A percentile compares a stretch with the other conserved stretches of the same genome.
phyloP scores from a whole-genome alignment of 208 protist genomes.

The Trichomonas tenax region DNA sequence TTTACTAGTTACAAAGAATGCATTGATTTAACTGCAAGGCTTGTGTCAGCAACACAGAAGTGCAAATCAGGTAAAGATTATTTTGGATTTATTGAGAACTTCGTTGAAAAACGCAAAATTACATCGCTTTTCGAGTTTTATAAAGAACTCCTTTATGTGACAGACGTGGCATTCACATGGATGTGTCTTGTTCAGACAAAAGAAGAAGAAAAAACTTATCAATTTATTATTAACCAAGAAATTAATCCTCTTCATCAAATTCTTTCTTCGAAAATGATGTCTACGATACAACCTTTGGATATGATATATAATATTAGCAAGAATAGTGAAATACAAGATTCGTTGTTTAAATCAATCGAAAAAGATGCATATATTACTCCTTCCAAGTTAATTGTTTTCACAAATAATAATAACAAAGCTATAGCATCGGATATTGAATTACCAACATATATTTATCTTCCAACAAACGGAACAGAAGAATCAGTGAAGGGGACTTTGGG shows the following conservation, averaged over 20 bases:
- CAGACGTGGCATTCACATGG: neutral
- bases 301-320: neutral
- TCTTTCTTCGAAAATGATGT: neutral
- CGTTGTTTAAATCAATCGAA: neutral
- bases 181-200: neutral
- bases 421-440: neutral
- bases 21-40: neutral
- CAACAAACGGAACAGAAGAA: neutral
- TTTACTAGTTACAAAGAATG: neutral
- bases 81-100: neutral
- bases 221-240: neutral
- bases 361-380: neutral
- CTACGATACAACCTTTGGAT: neutral
- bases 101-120: neutral
- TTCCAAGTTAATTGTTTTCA: neutral
- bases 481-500: neutral
- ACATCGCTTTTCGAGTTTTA: neutral
- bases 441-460: neutral
- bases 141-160: neutral
- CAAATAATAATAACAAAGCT: neutral
- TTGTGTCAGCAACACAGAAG: neutral
- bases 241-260: neutral
- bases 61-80: neutral
- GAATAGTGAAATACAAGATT: neutral
- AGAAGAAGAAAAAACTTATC: neutral